Evolutionary conservation across 768 basidiomycete species (phyloP).

Genomic region (Termitomyces sp.): DNA sequence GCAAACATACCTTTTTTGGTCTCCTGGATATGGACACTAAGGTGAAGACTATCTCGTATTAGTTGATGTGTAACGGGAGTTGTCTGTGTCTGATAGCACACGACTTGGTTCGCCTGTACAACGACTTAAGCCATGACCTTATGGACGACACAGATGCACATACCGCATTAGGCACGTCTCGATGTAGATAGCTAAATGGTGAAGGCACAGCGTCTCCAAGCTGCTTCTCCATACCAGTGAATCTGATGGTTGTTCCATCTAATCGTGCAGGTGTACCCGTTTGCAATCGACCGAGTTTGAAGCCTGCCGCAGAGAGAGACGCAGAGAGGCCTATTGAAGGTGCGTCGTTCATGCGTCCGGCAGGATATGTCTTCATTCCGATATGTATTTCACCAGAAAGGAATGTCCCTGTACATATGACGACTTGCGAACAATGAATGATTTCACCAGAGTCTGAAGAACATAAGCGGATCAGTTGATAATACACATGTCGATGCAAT

Average conservation of each 20-base stretch:
- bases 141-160: slow-evolving; percentile 10
- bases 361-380: slow-evolving; percentile 71
- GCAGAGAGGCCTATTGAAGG: slow-evolving; percentile 72
- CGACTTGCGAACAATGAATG: slow-evolving; percentile 74
- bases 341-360: slow-evolving; percentile 69
- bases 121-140: not conserved
- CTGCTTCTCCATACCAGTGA: slow-evolving; percentile 54
- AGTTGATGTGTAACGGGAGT: slow-evolving; percentile 69
- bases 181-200: slow-evolving; percentile 76
- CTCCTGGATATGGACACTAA: slow-evolving; percentile 83
- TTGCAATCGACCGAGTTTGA: slow-evolving; percentile 79
- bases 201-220: slow-evolving; percentile 58
- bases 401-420: slow-evolving; percentile 90
- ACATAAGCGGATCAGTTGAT: not conserved
- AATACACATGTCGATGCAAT: not conserved
- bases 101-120: slow-evolving; percentile 62
- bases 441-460: slow-evolving; percentile 64
- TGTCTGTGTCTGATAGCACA: slow-evolving; percentile 70
- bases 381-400: slow-evolving; percentile 90
- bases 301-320: slow-evolving; percentile 70
- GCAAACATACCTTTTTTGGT: slow-evolving; percentile 65
- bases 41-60: slow-evolving; percentile 70
- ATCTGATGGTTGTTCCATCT: slow-evolving; percentile 66
- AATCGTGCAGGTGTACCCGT: slow-evolving; percentile 85
- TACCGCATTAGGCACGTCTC: slow-evolving; percentile 67